Evolutionary conservation across 2,329 filamentous ascomycete species (phyloP), one percentile per base, ranked within the genome.

Genomic region (Fusarium liriodendri): DNA sequence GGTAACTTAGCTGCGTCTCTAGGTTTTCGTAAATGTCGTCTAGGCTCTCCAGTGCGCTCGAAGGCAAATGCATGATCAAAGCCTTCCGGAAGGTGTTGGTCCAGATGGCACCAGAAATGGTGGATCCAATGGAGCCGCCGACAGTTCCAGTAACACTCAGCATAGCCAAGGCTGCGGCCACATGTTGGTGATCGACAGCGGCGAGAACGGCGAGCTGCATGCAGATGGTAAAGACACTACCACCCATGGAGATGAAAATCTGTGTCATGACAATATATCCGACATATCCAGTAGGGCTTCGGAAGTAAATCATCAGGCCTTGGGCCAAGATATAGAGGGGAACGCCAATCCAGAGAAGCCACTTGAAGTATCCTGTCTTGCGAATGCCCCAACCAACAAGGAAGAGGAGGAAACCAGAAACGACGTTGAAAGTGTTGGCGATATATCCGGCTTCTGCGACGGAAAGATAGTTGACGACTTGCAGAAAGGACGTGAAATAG

Each of bases 11-110:
- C 70, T 85, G 83, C 8, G 70, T 72, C 0, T 68, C 68, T 16
- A 84, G 64, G 32, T 80, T 75, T 6, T 71, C 79, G 63, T 83
- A 84, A 52, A 87, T 84, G 2, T 86, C 87, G 18, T 89, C 77
- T 2, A 83, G 78, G 32, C n/a, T 54, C 2, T 29, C 29, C 6
- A 59, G 29, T 11, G 52, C 62, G 6, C 47, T 33, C 20, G 25
- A 38, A 13, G 62, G 62, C 7, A 65, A 42, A 29, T 59, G 50
- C n/a, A 33, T 65, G 18, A 59, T 38, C 38, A 65, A 18, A 13
- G 40, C 47, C 20, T 50, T 50, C 27, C 59, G 40, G 22, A 65
- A 65, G 7, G 37, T 33, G 22, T 59, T 59, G 38, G 62, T 65
- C 62, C 62, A 65, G 29, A 65, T 65, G 20, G 62, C 32, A 14